Evolutionary conservation across 495 filamentous ascomycete species (phyloP).

Genomic region (Neohortaea acidophila): DNA sequence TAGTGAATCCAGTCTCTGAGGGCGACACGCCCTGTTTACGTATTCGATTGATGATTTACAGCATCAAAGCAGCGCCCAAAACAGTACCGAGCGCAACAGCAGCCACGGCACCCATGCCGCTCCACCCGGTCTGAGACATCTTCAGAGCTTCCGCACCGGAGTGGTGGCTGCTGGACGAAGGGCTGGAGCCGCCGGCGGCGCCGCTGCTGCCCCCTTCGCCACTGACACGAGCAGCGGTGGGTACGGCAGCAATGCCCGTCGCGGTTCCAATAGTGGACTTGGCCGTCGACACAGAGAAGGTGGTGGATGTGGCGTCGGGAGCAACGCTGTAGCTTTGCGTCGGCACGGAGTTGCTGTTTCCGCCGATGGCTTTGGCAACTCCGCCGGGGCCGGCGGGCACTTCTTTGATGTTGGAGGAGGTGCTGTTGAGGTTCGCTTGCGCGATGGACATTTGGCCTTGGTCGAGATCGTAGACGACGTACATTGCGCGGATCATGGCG

Average conservation of each 20-base stretch:
- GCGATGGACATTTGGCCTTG: conserved; percentile 12
- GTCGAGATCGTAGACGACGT: conserved; percentile 18
- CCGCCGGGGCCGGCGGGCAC: conserved; percentile 8
- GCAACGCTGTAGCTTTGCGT: conserved; percentile 3
- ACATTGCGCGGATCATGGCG: conserved; percentile 13
- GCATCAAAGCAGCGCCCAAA: too few species aligned
- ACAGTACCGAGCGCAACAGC: too few species aligned
- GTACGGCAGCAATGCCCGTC: conserved; percentile 11
- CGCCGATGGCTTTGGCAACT: neutral
- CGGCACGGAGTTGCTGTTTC: neutral
- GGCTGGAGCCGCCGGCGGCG: too few species aligned
- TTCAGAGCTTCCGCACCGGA: too few species aligned
- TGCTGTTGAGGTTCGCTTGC: conserved; percentile 10
- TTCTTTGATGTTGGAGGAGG: conserved; percentile 4
- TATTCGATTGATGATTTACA: too few species aligned
- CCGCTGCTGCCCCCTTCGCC: too few species aligned
- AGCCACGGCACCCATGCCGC: too few species aligned
- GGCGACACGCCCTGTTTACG: too few species aligned
- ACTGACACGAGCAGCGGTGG: conserved; percentile 11
- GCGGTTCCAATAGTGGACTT: conserved; percentile 6
- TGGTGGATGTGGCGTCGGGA: neutral
- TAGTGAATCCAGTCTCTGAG: too few species aligned
- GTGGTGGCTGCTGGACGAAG: too few species aligned
- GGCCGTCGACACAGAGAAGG: conserved; percentile 1
- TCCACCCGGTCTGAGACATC: too few species aligned